A percentile compares a stretch with the other conserved stretches of the same genome.
These are phyloP conservation scores for Bruguiera parviflora DNA, from an alignment of 345 rosid species.

Conservation along the genomic window DNA sequence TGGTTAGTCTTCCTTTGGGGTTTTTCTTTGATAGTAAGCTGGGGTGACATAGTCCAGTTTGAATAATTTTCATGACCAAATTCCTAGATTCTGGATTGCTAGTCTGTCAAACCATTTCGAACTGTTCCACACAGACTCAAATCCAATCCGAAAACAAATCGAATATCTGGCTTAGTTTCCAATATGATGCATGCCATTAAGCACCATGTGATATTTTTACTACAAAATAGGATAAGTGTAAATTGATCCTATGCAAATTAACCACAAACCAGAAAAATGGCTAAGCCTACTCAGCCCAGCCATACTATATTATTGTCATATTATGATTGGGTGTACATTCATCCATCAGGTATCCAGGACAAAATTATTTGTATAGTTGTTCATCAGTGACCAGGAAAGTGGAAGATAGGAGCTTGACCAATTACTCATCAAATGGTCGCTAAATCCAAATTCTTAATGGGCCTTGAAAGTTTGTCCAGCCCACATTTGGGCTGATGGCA, in stretches of 20 bases:
- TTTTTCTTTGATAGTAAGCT: not conserved
- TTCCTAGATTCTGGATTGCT: no score
- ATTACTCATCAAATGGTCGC: not conserved
- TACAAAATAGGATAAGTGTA: no score
- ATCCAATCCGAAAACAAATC: no score
- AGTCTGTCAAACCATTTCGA: no score
- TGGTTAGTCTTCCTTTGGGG: not conserved
- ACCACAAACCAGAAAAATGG: no score
- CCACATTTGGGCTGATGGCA: not conserved
- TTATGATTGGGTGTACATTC: not conserved
- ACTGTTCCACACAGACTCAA: no score
- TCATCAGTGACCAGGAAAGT: not conserved
- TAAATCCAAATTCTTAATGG: not conserved
- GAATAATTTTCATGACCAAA: not conserved
- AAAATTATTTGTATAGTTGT: not conserved
- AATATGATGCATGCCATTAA: no score
- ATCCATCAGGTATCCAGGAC: not conserved
- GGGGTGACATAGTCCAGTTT: slow-evolving; percentile 10
- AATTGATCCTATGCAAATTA: no score
- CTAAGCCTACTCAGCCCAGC: no score
- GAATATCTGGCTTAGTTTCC: no score
- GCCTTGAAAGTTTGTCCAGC: not conserved
- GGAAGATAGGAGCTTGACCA: not conserved
- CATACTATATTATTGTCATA: no score
- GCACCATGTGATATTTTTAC: no score